phyloP scores from a whole-genome alignment of 768 basidiomycete species.

The Trametes cingulata region DNA sequence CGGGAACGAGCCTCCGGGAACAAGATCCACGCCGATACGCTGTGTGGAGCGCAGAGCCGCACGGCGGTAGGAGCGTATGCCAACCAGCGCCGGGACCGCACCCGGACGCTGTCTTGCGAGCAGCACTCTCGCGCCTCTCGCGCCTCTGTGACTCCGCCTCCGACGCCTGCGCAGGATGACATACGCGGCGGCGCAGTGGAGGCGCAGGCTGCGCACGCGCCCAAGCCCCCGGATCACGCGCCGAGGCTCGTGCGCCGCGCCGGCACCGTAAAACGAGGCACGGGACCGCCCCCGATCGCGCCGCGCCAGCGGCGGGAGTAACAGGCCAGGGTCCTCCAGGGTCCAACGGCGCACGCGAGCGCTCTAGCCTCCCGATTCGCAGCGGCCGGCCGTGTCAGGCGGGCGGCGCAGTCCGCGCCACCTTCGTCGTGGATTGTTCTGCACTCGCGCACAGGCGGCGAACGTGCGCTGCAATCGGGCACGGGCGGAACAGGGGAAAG shows the following conservation, averaged over 20 bases:
- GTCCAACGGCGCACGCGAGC: neutral
- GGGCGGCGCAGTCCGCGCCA: neutral
- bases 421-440: neutral
- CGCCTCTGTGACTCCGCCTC: neutral
- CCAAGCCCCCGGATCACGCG: slow-evolving; percentile 3
- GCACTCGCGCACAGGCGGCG: too few species aligned
- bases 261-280: slow-evolving; percentile 10
- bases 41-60: neutral
- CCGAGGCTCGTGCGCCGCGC: neutral
- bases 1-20: slow-evolving; percentile 2
- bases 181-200: neutral
- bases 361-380: neutral
- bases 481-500: too few species aligned
- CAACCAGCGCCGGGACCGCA: neutral
- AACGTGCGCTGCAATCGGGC: too few species aligned
- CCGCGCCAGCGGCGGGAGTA: neutral
- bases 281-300: slow-evolving; percentile 14
- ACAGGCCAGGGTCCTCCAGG: neutral
- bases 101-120: neutral
- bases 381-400: neutral
- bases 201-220: neutral
- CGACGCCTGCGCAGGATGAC: slow-evolving; percentile 1
- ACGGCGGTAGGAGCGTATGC: neutral
- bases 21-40: neutral
- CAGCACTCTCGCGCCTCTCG: too few species aligned